phyloP scores from a whole-genome alignment of 177 flowering plant genomes.

The Vitis hybrid region DNA sequence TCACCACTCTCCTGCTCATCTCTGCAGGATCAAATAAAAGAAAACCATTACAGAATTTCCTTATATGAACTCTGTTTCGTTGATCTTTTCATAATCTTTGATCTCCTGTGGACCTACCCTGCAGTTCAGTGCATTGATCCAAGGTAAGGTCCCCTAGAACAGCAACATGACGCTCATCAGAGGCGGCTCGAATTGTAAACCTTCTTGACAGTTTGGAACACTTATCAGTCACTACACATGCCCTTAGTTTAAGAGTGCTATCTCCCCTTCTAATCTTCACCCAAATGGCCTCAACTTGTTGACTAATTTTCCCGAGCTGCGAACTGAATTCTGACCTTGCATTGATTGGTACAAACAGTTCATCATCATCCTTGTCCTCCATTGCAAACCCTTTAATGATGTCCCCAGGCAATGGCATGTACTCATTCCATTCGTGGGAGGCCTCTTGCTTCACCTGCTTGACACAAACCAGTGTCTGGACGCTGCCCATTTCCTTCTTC shows the following conservation, averaged over 20 bases:
- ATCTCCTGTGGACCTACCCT: conserved; percentile 30
- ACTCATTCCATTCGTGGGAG: conserved; percentile 54
- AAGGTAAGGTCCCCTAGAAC: conserved; percentile 47
- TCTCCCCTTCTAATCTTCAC: conserved; percentile 54
- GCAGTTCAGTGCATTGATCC: conserved; percentile 50
- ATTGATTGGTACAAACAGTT: conserved; percentile 29
- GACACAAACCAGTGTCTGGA: conserved; percentile 39
- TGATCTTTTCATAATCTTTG: too few relatives aligned
- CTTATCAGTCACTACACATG: conserved; percentile 30
- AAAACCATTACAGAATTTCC: not conserved
- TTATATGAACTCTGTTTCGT: too few relatives aligned
- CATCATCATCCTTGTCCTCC: conserved; percentile 20
- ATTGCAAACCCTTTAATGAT: conserved; percentile 47
- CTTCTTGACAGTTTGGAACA: conserved; percentile 29
- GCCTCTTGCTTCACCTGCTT: conserved; percentile 50
- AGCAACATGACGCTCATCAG: conserved; percentile 51
- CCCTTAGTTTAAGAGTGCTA: conserved; percentile 33
- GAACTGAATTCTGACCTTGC: conserved; percentile 45
- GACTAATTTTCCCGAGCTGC: conserved; percentile 37
- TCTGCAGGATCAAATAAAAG: conserved; percentile 29
- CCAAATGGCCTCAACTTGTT: conserved; percentile 30
- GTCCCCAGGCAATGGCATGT: conserved; percentile 70
- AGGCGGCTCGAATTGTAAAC: conserved; percentile 40
- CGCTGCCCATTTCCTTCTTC: conserved; percentile 17
- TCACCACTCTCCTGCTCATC: conserved; percentile 55